A percentile compares a stretch with the other conserved stretches of the same genome.
Conservation (phyloP, 2,329 filamentous ascomycete genomes). For the Trichoderma hamatum region DNA sequence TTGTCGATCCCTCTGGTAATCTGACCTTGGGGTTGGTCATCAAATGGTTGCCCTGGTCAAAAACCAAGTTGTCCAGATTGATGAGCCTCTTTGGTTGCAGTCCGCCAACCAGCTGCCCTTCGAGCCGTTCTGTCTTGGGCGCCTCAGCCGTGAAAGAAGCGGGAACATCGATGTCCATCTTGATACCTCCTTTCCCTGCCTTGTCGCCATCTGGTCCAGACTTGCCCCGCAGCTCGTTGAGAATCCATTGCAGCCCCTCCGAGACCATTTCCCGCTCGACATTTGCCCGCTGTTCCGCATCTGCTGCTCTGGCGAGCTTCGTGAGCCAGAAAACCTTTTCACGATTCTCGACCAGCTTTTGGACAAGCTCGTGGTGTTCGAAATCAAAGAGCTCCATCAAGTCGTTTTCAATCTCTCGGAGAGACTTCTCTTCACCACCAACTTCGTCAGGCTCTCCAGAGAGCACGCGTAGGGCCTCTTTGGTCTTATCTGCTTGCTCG, state of each 20-base stretch:
- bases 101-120: slow-evolving; percentile 75
- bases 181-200: slow-evolving; percentile 78
- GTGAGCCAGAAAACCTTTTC: slow-evolving; percentile 97
- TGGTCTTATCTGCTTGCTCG: slow-evolving; percentile 89
- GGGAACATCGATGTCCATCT: slow-evolving; percentile 88
- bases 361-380: slow-evolving; percentile 90
- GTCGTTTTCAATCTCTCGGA: slow-evolving; percentile 96
- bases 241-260: slow-evolving; percentile 80
- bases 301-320: slow-evolving; percentile 78
- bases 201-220: slow-evolving; percentile 60
- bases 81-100: slow-evolving; percentile 85
- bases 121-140: slow-evolving; percentile 58
- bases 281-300: slow-evolving; percentile 72
- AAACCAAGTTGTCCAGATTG: slow-evolving; percentile 93
- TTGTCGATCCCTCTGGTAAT: slow-evolving; percentile 90
- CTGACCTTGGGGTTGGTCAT: slow-evolving; percentile 99
- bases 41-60: slow-evolving; percentile 96
- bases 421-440: slow-evolving; percentile 78
- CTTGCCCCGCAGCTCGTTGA: slow-evolving; percentile 85
- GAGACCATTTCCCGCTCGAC: slow-evolving; percentile 91
- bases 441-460: slow-evolving; percentile 70
- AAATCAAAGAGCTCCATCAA: slow-evolving; percentile 98
- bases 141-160: slow-evolving; percentile 56
- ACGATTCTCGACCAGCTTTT: slow-evolving; percentile 86
- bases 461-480: slow-evolving; percentile 79